phyloP scores from a whole-genome alignment of 148 eudicot genomes.

The Euryodendron excelsum region DNA sequence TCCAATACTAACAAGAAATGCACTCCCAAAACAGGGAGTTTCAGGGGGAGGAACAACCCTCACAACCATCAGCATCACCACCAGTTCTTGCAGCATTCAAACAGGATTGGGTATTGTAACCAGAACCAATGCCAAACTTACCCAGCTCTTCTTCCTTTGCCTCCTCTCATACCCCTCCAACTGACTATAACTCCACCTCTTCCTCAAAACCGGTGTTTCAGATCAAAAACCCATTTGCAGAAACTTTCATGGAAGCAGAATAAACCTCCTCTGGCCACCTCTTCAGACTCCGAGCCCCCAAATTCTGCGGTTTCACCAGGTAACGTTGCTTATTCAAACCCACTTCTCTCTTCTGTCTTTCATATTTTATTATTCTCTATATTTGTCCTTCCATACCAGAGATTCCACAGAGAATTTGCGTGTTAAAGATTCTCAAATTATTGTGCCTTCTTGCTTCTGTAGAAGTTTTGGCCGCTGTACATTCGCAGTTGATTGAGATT shows the following conservation, averaged over 20 bases:
- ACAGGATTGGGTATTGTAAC: slow-evolving; percentile 40
- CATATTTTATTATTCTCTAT: neutral
- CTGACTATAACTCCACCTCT: slow-evolving; percentile 25
- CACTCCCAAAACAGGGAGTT: slow-evolving; percentile 37
- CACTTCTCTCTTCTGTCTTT: neutral
- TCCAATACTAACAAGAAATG: slow-evolving; percentile 44
- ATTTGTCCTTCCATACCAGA: neutral
- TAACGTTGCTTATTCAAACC: neutral
- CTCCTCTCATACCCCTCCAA: slow-evolving; percentile 51
- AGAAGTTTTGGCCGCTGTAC: neutral
- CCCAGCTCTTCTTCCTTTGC: slow-evolving; percentile 74
- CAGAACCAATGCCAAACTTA: slow-evolving; percentile 42
- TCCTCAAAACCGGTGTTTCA: slow-evolving; percentile 45
- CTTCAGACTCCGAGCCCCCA: slow-evolving; percentile 32
- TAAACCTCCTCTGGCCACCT: slow-evolving; percentile 35
- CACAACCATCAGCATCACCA: slow-evolving; percentile 27
- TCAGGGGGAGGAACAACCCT: slow-evolving; percentile 27
- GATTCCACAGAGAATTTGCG: neutral
- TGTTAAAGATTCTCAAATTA: neutral
- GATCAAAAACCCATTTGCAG: slow-evolving; percentile 43
- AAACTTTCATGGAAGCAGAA: slow-evolving; percentile 37
- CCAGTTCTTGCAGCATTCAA: slow-evolving; percentile 33
- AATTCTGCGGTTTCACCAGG: slow-evolving; percentile 43
- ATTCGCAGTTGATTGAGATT: neutral
- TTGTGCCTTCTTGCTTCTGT: neutral